phyloP scores from a whole-genome alignment of 148 eudicot species.

The Talinum fruticosum region DNA sequence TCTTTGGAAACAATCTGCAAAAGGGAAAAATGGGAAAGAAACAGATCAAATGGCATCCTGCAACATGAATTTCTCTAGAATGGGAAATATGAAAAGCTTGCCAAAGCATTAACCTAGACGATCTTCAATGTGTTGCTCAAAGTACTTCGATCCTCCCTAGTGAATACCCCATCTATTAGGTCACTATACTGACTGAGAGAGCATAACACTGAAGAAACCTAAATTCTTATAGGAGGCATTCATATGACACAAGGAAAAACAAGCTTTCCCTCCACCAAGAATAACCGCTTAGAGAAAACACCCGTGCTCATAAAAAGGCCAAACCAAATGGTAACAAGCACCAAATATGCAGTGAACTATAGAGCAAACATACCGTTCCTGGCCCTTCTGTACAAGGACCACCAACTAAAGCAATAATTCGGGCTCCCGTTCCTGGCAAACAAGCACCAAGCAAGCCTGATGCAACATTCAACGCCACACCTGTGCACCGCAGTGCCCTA shows the following conservation, averaged over 20 bases:
- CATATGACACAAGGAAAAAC: not conserved
- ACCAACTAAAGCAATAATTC: constrained; percentile 86
- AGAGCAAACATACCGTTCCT: constrained; percentile 57
- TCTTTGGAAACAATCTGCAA: constrained; percentile 92
- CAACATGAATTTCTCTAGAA: not conserved
- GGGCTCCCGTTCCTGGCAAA: constrained; percentile 73
- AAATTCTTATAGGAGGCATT: not conserved
- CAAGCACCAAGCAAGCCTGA: constrained; percentile 82
- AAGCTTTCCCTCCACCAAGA: not conserved
- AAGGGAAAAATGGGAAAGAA: not conserved
- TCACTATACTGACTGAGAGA: too few species aligned
- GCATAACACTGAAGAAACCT: not conserved
- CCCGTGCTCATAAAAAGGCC: too few species aligned
- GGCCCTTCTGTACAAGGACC: constrained; percentile 99
- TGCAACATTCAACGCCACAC: constrained; percentile 88
- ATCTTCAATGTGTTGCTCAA: not conserved
- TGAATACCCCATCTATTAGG: not conserved
- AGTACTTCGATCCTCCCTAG: not conserved
- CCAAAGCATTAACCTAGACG: not conserved
- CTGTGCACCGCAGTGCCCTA: constrained; percentile 84
- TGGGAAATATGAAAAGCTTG: not conserved
- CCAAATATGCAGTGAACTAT: constrained; percentile 4
- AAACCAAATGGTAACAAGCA: not conserved
- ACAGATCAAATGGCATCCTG: not conserved
- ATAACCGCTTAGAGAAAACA: too few species aligned